Percentiles rank a stretch among this genome's conserved stretches.
Evolutionary conservation across 2,329 filamentous ascomycete species (phyloP).

Genomic region (Colletotrichum sp.): DNA sequence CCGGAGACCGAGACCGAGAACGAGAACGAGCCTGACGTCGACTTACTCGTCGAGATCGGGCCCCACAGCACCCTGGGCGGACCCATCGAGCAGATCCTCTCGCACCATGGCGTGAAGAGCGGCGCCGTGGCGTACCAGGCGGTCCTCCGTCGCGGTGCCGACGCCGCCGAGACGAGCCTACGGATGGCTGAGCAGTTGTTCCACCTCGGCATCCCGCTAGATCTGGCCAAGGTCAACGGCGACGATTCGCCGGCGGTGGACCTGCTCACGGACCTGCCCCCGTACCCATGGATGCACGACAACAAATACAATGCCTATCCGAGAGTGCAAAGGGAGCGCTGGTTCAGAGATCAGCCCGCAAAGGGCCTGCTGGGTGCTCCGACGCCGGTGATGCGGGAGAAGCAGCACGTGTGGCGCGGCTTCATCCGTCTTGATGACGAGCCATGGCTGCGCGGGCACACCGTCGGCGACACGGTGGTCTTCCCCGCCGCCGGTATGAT

Average conservation of each 20-base stretch:
- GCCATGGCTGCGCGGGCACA: slow-evolving; percentile 46
- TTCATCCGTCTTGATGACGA: slow-evolving; percentile 1
- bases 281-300: slow-evolving; percentile 8
- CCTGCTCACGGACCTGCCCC: slow-evolving; percentile 3
- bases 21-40: neutral
- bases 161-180: slow-evolving; percentile 36
- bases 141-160: neutral
- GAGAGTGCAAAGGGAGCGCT: neutral
- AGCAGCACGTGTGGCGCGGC: neutral
- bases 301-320: neutral
- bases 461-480: slow-evolving; percentile 45
- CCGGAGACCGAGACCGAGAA: slow-evolving; percentile 18
- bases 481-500: slow-evolving; percentile 40
- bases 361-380: neutral
- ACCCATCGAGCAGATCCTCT: slow-evolving; percentile 30
- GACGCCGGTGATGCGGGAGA: slow-evolving; percentile 41
- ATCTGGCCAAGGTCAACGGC: neutral
- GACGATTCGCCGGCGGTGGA: neutral
- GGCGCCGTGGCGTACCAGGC: neutral
- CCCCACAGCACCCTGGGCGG: slow-evolving; percentile 33
- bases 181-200: slow-evolving; percentile 40
- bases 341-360: neutral
- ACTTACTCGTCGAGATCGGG: slow-evolving; percentile 32
- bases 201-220: neutral
- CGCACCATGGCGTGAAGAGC: neutral